Percentiles rank a stretch among this genome's conserved stretches.
phyloP scores from a whole-genome alignment of 1,284 basidiomycete species.

The Malassezia yamatoensis region DNA sequence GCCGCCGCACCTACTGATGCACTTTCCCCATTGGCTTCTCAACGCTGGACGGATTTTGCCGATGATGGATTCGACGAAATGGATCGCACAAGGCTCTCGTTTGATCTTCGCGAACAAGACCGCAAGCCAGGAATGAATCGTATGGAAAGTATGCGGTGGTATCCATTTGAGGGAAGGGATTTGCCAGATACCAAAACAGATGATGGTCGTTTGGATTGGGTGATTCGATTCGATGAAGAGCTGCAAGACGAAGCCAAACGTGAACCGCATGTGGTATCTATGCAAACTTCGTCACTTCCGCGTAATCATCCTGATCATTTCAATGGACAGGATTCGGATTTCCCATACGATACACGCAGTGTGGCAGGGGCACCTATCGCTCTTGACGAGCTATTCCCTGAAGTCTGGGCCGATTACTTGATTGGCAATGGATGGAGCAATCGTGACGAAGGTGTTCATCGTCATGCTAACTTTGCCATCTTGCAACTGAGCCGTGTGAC shows the following conservation, averaged over 20 bases:
- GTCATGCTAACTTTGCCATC: slow-evolving; percentile 43
- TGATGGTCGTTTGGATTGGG: slow-evolving; percentile 21
- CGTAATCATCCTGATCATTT: slow-evolving; percentile 8
- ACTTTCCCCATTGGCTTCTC: slow-evolving; percentile 22
- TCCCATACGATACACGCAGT: slow-evolving; percentile 37
- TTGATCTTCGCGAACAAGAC: slow-evolving; percentile 39
- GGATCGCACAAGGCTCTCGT: slow-evolving; percentile 37
- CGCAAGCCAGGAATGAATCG: slow-evolving; percentile 23
- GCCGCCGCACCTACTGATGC: background rate
- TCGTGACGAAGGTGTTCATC: slow-evolving; percentile 43
- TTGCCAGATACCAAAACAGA: slow-evolving; percentile 24
- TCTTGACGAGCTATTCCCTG: slow-evolving; percentile 42
- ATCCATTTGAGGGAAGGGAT: slow-evolving; percentile 32
- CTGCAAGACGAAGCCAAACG: slow-evolving; percentile 32
- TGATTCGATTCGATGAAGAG: slow-evolving; percentile 38
- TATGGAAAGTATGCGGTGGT: slow-evolving; percentile 35
- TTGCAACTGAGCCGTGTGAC: slow-evolving; percentile 36
- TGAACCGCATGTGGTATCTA: slow-evolving; percentile 23
- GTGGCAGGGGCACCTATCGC: slow-evolving; percentile 26
- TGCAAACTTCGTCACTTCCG: slow-evolving; percentile 17
- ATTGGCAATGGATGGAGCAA: slow-evolving; percentile 45
- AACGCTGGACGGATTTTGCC: slow-evolving; percentile 40
- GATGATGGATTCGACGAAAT: slow-evolving; percentile 35
- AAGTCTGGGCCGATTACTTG: slow-evolving; percentile 43
- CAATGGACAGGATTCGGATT: slow-evolving; percentile 26